A percentile compares a stretch with the other conserved stretches of the same genome.
Conservation (phyloP, 1,284 basidiomycete species). For the Ceratobasidium sp. region DNA sequence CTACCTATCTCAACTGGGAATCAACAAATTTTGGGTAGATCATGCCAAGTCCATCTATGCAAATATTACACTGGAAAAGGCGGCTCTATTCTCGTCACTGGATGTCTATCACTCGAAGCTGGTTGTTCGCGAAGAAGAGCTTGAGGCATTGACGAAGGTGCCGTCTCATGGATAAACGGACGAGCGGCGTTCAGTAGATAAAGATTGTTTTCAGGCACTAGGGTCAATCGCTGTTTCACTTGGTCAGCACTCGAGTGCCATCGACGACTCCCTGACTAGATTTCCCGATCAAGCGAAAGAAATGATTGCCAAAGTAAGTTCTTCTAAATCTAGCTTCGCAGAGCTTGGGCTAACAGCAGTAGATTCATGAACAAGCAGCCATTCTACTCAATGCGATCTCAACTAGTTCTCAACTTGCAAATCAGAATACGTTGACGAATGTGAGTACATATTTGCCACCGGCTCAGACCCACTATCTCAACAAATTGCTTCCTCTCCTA, state of each 20-base stretch:
- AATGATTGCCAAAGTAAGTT: constrained; percentile 5
- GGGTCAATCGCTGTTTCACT: constrained; percentile 1
- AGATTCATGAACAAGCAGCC: constrained; percentile 9
- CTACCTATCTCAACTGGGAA: no score
- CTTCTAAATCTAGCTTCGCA: no score
- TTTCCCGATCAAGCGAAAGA: constrained; percentile 6
- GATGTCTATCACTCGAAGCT: constrained; percentile 14
- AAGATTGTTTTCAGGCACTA: neutral
- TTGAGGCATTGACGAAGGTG: constrained; percentile 20
- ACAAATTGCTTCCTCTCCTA: neutral
- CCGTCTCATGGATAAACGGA: neutral
- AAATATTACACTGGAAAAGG: constrained; percentile 43
- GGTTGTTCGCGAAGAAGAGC: constrained; percentile 8
- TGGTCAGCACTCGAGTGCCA: neutral
- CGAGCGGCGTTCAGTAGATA: neutral
- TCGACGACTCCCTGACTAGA: neutral
- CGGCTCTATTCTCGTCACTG: constrained; percentile 11
- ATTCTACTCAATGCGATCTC: neutral
- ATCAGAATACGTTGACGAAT: neutral
- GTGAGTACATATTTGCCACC: neutral
- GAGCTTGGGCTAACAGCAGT: no score
- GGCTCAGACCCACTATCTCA: neutral
- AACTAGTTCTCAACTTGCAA: neutral
- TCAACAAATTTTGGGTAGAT: constrained; percentile 14
- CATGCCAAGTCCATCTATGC: constrained; percentile 45